Evolutionary conservation across 805 yeast species (phyloP).

Genomic region (Suhomyces faveliae): DNA sequence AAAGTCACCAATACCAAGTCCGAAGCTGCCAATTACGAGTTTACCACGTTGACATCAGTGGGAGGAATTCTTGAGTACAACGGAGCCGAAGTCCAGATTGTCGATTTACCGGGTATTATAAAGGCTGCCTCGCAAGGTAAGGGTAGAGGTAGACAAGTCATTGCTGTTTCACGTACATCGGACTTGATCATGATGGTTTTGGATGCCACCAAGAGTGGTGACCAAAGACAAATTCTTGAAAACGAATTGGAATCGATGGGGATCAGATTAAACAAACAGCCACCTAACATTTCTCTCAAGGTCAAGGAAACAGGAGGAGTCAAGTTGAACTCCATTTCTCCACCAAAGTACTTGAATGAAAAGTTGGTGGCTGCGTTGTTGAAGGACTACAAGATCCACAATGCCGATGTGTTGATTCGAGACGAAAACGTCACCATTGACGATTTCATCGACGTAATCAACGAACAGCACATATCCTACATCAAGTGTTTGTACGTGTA

Average conservation of each 20-base stretch:
- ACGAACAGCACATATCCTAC: conserved; percentile 83
- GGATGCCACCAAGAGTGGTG: conserved; percentile 92
- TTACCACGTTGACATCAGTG: conserved; percentile 93
- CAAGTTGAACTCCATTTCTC: conserved; percentile 74
- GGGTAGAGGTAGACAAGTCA: conserved; percentile 96
- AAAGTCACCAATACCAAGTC: conserved; percentile 92
- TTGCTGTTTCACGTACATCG: conserved; percentile 93
- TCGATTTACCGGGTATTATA: conserved; percentile 97
- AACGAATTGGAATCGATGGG: conserved; percentile 92
- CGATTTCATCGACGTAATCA: conserved; percentile 86
- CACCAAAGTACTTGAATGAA: conserved; percentile 80
- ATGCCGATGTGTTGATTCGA: conserved; percentile 87
- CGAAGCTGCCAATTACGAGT: conserved; percentile 92
- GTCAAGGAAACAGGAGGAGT: conserved; percentile 89
- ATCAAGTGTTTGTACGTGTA: conserved; percentile 90
- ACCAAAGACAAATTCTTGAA: conserved; percentile 84
- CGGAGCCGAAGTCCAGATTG: conserved; percentile 95
- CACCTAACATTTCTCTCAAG: conserved; percentile 74
- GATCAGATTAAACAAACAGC: conserved; percentile 76
- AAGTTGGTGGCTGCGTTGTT: conserved; percentile 72
- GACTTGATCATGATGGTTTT: conserved; percentile 89
- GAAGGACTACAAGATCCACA: conserved; percentile 86
- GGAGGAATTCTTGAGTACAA: conserved; percentile 94
- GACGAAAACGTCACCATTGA: conserved; percentile 90
- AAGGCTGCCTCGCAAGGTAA: conserved; percentile 96